Evolutionary conservation across 148 eudicot species (phyloP).

Genomic region (Amaranthus palmeri): DNA sequence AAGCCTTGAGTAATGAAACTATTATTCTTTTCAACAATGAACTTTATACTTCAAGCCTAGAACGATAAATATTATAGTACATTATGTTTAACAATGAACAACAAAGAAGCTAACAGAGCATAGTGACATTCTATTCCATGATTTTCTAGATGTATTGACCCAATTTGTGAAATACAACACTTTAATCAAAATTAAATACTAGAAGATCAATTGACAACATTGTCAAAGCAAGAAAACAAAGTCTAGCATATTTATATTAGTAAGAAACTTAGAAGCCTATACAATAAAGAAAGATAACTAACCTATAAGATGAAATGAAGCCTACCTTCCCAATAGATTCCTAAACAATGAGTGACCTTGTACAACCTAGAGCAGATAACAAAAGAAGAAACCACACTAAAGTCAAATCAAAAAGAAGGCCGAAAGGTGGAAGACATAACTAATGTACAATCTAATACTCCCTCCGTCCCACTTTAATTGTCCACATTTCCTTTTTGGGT

Average conservation of each 20-base stretch:
- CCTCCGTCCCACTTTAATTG: too few relatives aligned
- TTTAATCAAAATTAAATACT: neutral
- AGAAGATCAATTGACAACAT: neutral
- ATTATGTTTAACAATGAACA: too few relatives aligned
- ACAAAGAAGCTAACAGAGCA: neutral
- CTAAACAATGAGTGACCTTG: constrained; percentile 52
- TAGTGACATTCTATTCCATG: neutral
- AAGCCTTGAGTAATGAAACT: too few relatives aligned
- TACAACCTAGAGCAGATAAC: constrained; percentile 32
- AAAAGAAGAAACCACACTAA: constrained; percentile 6
- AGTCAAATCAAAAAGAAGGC: constrained; percentile 10
- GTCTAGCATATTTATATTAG: neutral
- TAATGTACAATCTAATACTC: neutral
- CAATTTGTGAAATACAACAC: neutral
- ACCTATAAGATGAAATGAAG: constrained; percentile 9
- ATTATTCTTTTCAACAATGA: too few relatives aligned
- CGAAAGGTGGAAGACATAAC: neutral
- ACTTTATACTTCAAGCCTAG: too few relatives aligned
- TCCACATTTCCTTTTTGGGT: too few relatives aligned
- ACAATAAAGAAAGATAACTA: neutral
- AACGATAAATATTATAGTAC: too few relatives aligned
- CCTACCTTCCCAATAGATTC: constrained; percentile 44
- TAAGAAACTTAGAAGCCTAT: neutral
- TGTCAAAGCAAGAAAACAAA: neutral
- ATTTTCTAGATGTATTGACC: neutral